Conservation (phyloP, 768 basidiomycete genomes). For the Suillus clintonianus region DNA sequence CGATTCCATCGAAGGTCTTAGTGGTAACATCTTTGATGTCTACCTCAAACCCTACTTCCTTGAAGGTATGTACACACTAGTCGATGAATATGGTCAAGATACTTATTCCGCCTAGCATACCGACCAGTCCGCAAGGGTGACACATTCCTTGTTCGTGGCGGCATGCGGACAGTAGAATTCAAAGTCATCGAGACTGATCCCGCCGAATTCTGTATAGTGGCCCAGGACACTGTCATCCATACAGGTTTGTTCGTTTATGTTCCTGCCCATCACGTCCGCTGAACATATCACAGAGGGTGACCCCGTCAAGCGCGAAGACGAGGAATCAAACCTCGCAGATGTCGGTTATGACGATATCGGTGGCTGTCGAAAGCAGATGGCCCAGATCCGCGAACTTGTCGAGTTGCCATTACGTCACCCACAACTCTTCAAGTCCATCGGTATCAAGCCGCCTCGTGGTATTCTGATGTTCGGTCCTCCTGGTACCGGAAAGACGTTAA, state of each 20-base stretch:
- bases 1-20: conserved; percentile 96
- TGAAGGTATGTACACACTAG: conserved; percentile 58
- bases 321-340: conserved; percentile 93
- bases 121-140: conserved; percentile 96
- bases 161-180: conserved; percentile 98
- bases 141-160: conserved; percentile 98
- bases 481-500: conserved; percentile 99
- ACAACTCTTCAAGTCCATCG: conserved; percentile 99
- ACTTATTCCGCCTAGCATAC: conserved; percentile 56
- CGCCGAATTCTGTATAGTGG: conserved; percentile 97
- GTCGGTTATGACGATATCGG: conserved; percentile 99
- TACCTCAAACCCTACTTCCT: conserved; percentile 99
- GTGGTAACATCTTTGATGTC: conserved; percentile 98
- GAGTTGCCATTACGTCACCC: conserved; percentile 98
- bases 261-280: background rate
- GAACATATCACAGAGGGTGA: conserved; percentile 75
- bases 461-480: conserved; percentile 99
- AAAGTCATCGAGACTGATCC: conserved; percentile 99
- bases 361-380: conserved; percentile 99
- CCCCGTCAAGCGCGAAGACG: conserved; percentile 97
- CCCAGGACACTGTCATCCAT: conserved; percentile 98
- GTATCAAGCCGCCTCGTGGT: conserved; percentile 99
- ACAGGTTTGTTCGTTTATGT: conserved; percentile 50
- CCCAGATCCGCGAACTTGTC: conserved; percentile 98
- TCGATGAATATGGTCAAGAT: background rate